A percentile compares a stretch with the other conserved stretches of the same genome.
These are phyloP conservation scores for Colletotrichum sansevieriae DNA, from an alignment of 2,329 filamentous ascomycete species.

Conservation along the genomic window DNA sequence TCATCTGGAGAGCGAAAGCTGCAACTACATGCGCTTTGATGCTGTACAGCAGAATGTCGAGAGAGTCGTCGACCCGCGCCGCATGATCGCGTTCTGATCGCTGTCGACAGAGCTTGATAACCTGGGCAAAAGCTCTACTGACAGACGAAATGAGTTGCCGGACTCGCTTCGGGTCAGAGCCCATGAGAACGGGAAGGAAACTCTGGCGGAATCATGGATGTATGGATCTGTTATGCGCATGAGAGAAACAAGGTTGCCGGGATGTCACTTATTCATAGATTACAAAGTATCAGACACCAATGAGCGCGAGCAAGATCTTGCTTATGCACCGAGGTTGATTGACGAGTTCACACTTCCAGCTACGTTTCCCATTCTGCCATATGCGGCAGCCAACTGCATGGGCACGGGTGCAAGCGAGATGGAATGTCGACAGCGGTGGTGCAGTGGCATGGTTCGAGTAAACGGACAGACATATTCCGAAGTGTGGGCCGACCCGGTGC, in stretches of 20 bases:
- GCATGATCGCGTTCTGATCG: slow-evolving; percentile 21
- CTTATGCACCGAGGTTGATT: too few relatives aligned
- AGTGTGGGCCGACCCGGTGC: not conserved
- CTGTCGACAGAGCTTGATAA: too few relatives aligned
- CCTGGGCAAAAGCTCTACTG: too few relatives aligned
- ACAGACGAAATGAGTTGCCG: too few relatives aligned
- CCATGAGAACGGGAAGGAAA: too few relatives aligned
- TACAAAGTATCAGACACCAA: not conserved
- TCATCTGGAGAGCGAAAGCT: slow-evolving; percentile 60
- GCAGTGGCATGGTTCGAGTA: not conserved
- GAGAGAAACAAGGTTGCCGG: too few relatives aligned
- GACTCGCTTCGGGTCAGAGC: too few relatives aligned
- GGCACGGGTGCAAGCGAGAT: slow-evolving; percentile 9
- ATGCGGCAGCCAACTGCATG: not conserved
- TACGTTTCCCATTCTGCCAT: too few relatives aligned
- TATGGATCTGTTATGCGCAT: too few relatives aligned
- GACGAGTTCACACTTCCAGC: too few relatives aligned
- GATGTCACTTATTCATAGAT: not conserved
- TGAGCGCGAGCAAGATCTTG: not conserved
- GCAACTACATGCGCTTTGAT: slow-evolving; percentile 54
- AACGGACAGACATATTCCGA: slow-evolving; percentile 34
- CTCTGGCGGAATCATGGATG: too few relatives aligned
- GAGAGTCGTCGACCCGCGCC: slow-evolving; percentile 8
- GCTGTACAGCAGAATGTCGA: slow-evolving; percentile 48
- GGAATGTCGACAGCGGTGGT: not conserved